Base-by-base conservation (phyloP, 2,329 filamentous ascomycete species). In the Pezizomycotina sp. region DNA sequence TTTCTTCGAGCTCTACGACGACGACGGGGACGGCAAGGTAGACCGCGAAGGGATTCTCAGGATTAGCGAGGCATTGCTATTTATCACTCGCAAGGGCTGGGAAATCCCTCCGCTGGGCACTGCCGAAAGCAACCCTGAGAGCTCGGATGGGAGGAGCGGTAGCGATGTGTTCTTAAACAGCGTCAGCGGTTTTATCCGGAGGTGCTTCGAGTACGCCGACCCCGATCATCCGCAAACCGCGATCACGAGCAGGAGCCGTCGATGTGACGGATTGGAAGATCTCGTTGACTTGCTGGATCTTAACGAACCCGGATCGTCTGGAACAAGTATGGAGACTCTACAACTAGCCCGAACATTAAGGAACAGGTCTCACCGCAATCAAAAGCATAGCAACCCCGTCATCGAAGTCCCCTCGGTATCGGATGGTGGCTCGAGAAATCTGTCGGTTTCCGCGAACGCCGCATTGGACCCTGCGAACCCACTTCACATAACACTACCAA, bases 161-260 rank as follows among this genome's bases (percentile, higher is more conserved):
- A 89, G 91, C 47, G 89, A 95, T 57, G 71, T 75, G 34, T 95
- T 98, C 53, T 61, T 98, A 16, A 80, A 77, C 44, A 92, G 84
- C 45, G 83, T 98, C 34, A 92, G 82, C 49, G 83, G 83, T 2
- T 98, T 98, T 54, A 98, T 95, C 42, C 70, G 84, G 47, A 71
- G 89, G 41, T 98, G 89, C 58, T 98, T 98, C 48, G 89, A 98
- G 58, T 98, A 98, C 53, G 89, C 89, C 4, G 89, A 98, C 53
- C 86, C 89, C 1, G 86, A 91, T 52, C 76, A 79, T 46, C 74
- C 77, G 15, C 34, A 60, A 5, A 57, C 55, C 4, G 51, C 57
- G 13, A 62, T 9, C 60, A 64, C 1, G 66, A 60, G 18, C 48
- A 69, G 14, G 68, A 77, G 50, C 64, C 82, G 3, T 57, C 2